Percentiles rank a stretch among this genome's conserved stretches.
phyloP scores from a whole-genome alignment of 306 rosid genomes.

The Oxytropis ochrocephala region DNA sequence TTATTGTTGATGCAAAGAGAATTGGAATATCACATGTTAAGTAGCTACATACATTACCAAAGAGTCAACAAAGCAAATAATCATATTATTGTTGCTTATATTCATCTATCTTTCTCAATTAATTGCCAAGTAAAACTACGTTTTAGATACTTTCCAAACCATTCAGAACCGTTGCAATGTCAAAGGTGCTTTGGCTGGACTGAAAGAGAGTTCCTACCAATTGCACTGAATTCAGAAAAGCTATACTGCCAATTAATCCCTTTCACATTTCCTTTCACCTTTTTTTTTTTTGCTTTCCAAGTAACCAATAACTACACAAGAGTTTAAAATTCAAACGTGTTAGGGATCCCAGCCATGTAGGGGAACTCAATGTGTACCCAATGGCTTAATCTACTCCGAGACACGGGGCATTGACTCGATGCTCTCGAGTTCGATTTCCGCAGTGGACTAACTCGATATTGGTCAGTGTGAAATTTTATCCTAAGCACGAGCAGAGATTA shows the following conservation, averaged over 20 bases:
- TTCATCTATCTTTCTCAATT: background rate
- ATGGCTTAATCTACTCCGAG: too few relatives aligned
- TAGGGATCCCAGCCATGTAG: background rate
- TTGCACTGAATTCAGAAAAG: constrained; percentile 24
- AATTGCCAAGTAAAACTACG: constrained; percentile 15
- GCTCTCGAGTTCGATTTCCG: too few relatives aligned
- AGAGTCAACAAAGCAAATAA: background rate
- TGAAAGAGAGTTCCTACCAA: constrained; percentile 29
- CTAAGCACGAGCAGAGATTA: too few relatives aligned
- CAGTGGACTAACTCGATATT: too few relatives aligned
- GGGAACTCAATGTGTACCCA: background rate
- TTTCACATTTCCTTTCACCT: constrained; percentile 12
- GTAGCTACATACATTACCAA: too few relatives aligned
- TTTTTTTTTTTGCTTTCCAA: background rate
- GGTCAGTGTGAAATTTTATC: too few relatives aligned
- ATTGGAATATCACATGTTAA: too few relatives aligned
- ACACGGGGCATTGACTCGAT: too few relatives aligned
- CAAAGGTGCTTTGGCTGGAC: constrained; percentile 16
- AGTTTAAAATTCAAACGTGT: background rate
- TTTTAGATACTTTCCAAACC: constrained; percentile 16
- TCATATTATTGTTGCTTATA: background rate
- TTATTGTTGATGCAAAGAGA: too few relatives aligned
- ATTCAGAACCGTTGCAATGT: constrained; percentile 17
- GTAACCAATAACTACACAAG: constrained; percentile 1
- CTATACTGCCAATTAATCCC: constrained; percentile 11